Evolutionary conservation across 1,139 yeast genomes (phyloP).

Genomic region (Debaryomyces sp.): DNA sequence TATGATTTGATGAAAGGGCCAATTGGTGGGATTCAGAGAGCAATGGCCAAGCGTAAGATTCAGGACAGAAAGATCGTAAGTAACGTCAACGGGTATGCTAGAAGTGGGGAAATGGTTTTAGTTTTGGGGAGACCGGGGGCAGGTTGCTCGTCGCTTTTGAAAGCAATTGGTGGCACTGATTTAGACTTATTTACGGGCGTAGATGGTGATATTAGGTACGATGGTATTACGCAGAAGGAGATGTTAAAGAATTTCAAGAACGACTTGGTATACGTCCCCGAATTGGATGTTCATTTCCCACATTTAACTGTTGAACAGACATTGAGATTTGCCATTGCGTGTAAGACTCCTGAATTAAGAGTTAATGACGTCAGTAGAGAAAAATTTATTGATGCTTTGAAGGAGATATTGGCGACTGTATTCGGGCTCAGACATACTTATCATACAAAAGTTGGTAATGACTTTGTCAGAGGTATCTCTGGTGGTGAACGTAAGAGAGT

Average conservation of each 20-base stretch:
- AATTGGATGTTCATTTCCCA: constrained; percentile 65
- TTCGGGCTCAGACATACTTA: constrained; percentile 62
- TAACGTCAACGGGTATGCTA: constrained; percentile 41
- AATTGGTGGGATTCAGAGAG: constrained; percentile 15
- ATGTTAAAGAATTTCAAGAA: constrained; percentile 52
- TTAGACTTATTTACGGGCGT: constrained; percentile 23
- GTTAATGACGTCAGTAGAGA: constrained; percentile 50
- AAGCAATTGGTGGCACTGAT: constrained; percentile 53
- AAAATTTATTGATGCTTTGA: constrained; percentile 49
- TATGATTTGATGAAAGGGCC: constrained; percentile 48
- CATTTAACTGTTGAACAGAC: constrained; percentile 66
- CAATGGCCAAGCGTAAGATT: constrained; percentile 16
- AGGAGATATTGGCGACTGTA: constrained; percentile 53
- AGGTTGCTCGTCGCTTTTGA: constrained; percentile 62
- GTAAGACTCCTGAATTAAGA: constrained; percentile 61
- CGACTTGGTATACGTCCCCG: constrained; percentile 62
- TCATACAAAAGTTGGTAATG: constrained; percentile 62
- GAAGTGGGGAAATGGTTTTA: constrained; percentile 62
- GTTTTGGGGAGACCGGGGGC: constrained; percentile 72
- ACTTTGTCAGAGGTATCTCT: constrained; percentile 62
- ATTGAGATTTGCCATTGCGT: constrained; percentile 58
- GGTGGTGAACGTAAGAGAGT: constrained; percentile 71
- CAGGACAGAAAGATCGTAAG: constrained; percentile 48
- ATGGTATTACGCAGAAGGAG: constrained; percentile 52
- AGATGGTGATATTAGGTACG: constrained; percentile 48